Base-by-base conservation (phyloP, 2,329 filamentous ascomycete species). In the Apiospora pterosperma region DNA sequence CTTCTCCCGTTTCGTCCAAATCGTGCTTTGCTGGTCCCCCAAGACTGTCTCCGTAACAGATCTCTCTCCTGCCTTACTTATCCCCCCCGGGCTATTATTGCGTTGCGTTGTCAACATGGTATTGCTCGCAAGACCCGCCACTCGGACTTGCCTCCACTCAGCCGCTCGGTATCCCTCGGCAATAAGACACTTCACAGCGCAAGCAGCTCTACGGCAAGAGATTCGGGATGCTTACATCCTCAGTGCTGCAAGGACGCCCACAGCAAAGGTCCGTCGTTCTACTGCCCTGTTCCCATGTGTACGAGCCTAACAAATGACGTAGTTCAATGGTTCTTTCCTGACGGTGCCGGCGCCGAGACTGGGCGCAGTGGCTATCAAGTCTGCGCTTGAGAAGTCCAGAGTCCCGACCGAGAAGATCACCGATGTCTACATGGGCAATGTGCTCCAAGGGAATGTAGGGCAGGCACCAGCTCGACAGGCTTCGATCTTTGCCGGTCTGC, bases 341-440 rank as follows among this genome's bases (percentile, higher is more conserved):
- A 91, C 86, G 59, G 88, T 98, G 36, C 84, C 93, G 4, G 95
- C 94, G 11, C 91, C 96, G n/a, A 86, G 92, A 74, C 90, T 99
- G 59, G 96, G 92, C 70, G 93, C 95, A 36, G 89, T 90, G 19
- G 96, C 94, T 65, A 98, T 99, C 82, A 96, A 94, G 78, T 91
- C 93, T 59, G 96, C 96, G 34, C 79, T 99, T 63, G 87, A 90
- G 71, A 97, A 96, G 79, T 96, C 94, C 62, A 90, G 88, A 69
- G 86, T 98, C 7, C 94, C 96, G 1, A 78, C 88, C 62, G 88
- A 90, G 38, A 91, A 91, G 75, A 92, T 98, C 73, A 91, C 90
- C 68, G 92, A 97, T 79, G 93, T 98, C 19, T 98, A 98, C 82
- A 97, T 98, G 92, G 96, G 96, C 75, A 97, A 97, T 74, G 96